Evolutionary conservation across 208 protist genomes (phyloP).

Genomic region (Angomonas ambiguus): DNA sequence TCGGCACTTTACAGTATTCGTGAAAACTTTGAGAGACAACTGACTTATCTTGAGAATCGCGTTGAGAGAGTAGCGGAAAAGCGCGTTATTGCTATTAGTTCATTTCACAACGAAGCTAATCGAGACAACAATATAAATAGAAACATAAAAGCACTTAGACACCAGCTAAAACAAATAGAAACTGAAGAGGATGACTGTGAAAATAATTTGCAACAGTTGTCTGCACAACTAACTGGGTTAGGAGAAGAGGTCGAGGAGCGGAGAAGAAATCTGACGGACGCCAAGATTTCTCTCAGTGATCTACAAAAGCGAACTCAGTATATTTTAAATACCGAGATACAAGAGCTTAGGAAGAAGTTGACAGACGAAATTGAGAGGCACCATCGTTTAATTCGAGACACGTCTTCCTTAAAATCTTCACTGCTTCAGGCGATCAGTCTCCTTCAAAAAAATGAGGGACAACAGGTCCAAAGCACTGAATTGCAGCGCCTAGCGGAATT

Average conservation of each 20-base stretch:
- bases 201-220: not conserved
- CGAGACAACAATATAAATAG: not conserved
- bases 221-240: not conserved
- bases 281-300: not conserved
- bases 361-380: constrained; percentile 20
- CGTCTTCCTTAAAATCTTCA: constrained; percentile 23
- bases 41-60: constrained; percentile 29
- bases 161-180: not conserved
- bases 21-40: constrained; percentile 22
- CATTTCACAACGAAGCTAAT: not conserved
- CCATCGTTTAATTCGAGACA: constrained; percentile 27
- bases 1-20: constrained; percentile 22
- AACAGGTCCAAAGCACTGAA: constrained; percentile 8
- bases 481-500: constrained; percentile 22
- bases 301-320: not conserved
- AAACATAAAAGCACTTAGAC: not conserved
- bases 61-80: constrained; percentile 26
- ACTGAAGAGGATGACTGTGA: not conserved
- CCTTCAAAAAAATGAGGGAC: constrained; percentile 3
- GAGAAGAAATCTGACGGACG: not conserved
- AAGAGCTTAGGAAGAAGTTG: constrained; percentile 16
- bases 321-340: constrained; percentile 9
- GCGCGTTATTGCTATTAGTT: constrained; percentile 7
- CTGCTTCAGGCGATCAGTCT: constrained; percentile 14
- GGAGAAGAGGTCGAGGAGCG: not conserved